A percentile compares a stretch with the other conserved stretches of the same genome.
phyloP scores from a whole-genome alignment of 208 protist genomes.

The Crithidia brevicula region DNA sequence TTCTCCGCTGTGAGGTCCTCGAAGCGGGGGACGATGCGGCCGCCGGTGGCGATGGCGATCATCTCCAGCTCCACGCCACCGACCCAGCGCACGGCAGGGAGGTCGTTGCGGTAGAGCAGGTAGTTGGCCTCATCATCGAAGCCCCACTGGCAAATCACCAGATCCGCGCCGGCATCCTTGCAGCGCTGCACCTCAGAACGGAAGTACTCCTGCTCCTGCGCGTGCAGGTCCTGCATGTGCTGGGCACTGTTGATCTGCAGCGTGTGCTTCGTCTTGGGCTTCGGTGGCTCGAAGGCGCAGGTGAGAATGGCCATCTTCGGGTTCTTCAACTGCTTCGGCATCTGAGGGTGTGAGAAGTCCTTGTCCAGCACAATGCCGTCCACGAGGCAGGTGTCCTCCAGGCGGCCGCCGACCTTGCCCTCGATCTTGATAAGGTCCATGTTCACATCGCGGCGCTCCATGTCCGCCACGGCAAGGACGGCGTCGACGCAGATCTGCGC shows the following conservation, averaged over 20 bases:
- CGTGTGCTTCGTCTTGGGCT: conserved; percentile 99
- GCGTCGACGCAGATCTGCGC: conserved; percentile 99
- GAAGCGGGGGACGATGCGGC: conserved; percentile 99
- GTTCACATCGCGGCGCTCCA: conserved; percentile 99
- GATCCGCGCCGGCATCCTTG: conserved; percentile 97
- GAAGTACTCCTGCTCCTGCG: conserved; percentile 99
- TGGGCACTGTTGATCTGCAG: conserved; percentile 96
- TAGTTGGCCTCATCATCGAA: conserved; percentile 99
- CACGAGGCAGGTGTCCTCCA: conserved; percentile 98
- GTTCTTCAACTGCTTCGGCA: conserved; percentile 95
- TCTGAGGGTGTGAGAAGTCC: conserved; percentile 98
- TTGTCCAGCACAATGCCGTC: conserved; percentile 99
- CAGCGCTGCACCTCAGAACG: conserved; percentile 89
- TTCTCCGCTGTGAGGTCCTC: conserved; percentile 98
- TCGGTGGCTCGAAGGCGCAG: conserved; percentile 99
- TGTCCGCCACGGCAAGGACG: conserved; percentile 98
- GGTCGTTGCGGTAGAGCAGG: conserved; percentile 98
- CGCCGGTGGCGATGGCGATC: conserved; percentile 99
- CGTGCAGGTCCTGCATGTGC: conserved; percentile 96
- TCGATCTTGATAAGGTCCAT: conserved; percentile 99
- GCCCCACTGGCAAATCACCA: conserved; percentile 99
- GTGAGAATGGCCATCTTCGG: conserved; percentile 99
- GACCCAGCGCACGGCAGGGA: conserved; percentile 99
- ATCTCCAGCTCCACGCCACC: conserved; percentile 99
- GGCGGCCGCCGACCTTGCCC: conserved; percentile 96